Conservation (phyloP, 2,329 filamentous ascomycete species). For the Pseudogymnoascus sp. region DNA sequence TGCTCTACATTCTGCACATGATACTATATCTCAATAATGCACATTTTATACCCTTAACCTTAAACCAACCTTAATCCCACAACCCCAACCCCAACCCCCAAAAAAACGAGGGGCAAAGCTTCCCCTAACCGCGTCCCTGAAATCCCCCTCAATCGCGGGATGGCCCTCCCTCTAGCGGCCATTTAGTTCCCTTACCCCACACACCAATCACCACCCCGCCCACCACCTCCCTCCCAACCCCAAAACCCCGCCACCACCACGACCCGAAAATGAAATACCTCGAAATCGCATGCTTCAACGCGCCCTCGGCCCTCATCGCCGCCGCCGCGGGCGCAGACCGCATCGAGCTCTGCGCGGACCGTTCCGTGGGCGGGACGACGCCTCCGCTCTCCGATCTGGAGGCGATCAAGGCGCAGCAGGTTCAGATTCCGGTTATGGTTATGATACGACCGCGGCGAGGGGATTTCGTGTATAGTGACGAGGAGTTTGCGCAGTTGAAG, state of each 20-base stretch:
- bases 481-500: slow-evolving; percentile 37
- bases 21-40: not conserved
- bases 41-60: not conserved
- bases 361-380: slow-evolving; percentile 34
- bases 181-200: not conserved
- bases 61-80: not conserved
- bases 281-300: slow-evolving; percentile 42
- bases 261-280: slow-evolving; percentile 17
- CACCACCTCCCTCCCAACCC: not conserved
- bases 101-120: not conserved
- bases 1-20: not conserved
- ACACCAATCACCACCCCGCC: not conserved
- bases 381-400: slow-evolving; percentile 23
- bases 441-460: slow-evolving; percentile 45
- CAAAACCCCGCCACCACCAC: not conserved
- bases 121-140: not conserved
- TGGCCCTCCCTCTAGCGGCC: not conserved
- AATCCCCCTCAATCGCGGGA: not conserved
- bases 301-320: slow-evolving; percentile 35
- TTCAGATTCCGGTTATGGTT: slow-evolving; percentile 36
- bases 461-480: slow-evolving; percentile 34
- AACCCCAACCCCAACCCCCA: not conserved
- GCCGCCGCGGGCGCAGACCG: slow-evolving; percentile 36
- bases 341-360: slow-evolving; percentile 41
- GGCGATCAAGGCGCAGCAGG: not conserved